Conservation (phyloP, 805 yeast species). For the Tetrapisispora namnaoensis region DNA sequence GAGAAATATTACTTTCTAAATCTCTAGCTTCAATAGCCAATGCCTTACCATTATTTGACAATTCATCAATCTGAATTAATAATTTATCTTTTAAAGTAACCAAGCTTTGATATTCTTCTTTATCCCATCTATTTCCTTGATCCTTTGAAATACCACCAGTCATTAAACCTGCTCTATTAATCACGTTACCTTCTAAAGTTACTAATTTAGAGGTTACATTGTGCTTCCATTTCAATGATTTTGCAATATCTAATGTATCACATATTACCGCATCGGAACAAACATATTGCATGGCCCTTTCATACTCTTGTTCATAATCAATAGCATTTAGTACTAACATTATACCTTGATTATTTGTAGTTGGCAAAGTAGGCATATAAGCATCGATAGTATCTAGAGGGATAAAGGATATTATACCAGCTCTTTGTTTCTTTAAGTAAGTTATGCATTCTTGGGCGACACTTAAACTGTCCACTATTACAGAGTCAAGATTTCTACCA, state of each 20-base stretch:
- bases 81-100: constrained; percentile 42
- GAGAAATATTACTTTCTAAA: constrained; percentile 45
- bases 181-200: constrained; percentile 73
- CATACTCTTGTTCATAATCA: constrained; percentile 55
- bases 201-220: constrained; percentile 57
- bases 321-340: constrained; percentile 57
- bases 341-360: constrained; percentile 12
- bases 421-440: constrained; percentile 71
- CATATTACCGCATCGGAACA: constrained; percentile 75
- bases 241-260: constrained; percentile 60
- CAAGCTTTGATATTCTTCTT: constrained; percentile 49
- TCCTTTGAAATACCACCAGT: constrained; percentile 72
- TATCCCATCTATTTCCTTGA: constrained; percentile 55
- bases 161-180: constrained; percentile 82
- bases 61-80: constrained; percentile 34
- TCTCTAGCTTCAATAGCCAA: constrained; percentile 48
- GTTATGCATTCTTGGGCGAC: constrained; percentile 70
- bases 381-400: constrained; percentile 73
- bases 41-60: constrained; percentile 35
- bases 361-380: constrained; percentile 43
- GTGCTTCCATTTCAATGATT: constrained; percentile 58
- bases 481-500: constrained; percentile 72
- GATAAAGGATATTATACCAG: constrained; percentile 78
- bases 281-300: constrained; percentile 69
- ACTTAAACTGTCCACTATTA: constrained; percentile 64